phyloP scores from a whole-genome alignment of 2,329 filamentous ascomycete genomes.

The Ceratocystiopsis brevicomis region DNA sequence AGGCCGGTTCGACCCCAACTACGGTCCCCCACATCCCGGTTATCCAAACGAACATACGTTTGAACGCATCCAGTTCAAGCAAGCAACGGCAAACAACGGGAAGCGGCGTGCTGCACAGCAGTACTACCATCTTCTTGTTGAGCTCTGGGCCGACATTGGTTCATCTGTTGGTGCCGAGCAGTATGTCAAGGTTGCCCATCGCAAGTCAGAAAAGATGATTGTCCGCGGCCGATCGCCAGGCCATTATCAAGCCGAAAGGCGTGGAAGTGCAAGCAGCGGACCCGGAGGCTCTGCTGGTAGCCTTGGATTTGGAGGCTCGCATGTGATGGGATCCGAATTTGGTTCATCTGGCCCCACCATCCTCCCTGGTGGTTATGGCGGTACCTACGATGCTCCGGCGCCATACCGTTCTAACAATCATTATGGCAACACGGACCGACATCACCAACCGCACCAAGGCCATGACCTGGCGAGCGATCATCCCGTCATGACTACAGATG shows the following conservation, averaged over 20 bases:
- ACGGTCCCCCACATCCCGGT: slow-evolving; percentile 19
- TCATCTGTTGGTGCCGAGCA: slow-evolving; percentile 24
- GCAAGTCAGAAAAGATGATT: slow-evolving; percentile 64
- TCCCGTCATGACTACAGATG: slow-evolving; percentile 28
- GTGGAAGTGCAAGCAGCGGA: slow-evolving; percentile 50
- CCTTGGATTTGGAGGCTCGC: slow-evolving; percentile 26
- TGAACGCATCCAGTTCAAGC: slow-evolving; percentile 87
- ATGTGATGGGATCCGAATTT: slow-evolving; percentile 22
- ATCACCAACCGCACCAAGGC: slow-evolving; percentile 17
- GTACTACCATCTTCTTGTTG: slow-evolving; percentile 79
- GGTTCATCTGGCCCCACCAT: slow-evolving; percentile 19
- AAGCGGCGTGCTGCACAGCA: slow-evolving; percentile 80
- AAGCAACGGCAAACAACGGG: slow-evolving; percentile 83
- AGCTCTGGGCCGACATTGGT: slow-evolving; percentile 55
- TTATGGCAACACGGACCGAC: slow-evolving; percentile 21
- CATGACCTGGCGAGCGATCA: slow-evolving; percentile 32
- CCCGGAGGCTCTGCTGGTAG: slow-evolving; percentile 43
- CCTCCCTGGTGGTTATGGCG: slow-evolving; percentile 20
- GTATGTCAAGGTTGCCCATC: slow-evolving; percentile 52
- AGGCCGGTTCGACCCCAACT: slow-evolving; percentile 23
- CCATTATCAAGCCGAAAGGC: slow-evolving; percentile 55
- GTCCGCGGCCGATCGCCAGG: slow-evolving; percentile 71
- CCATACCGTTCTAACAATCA: slow-evolving; percentile 17
- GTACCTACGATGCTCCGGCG: slow-evolving; percentile 18
- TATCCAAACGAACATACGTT: slow-evolving; percentile 44